Evolutionary conservation across 2,329 filamentous ascomycete species (phyloP).

Genomic region (Chaetomiaceae sp.): DNA sequence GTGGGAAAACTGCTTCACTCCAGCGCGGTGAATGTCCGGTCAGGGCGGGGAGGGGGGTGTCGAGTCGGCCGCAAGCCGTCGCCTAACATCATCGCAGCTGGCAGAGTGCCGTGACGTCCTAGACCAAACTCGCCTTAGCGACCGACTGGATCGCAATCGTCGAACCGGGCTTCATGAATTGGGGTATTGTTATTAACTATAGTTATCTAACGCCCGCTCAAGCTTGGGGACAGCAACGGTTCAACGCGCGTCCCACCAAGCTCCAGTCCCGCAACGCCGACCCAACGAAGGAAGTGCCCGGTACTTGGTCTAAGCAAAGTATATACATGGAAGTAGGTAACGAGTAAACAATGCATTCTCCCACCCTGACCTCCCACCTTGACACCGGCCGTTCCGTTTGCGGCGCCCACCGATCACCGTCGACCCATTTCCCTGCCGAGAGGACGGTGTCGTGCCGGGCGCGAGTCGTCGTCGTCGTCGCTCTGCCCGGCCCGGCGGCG

Average conservation of each 20-base stretch:
- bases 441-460: neutral
- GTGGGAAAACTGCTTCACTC: no score
- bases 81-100: no score
- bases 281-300: slow-evolving; percentile 16
- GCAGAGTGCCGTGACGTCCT: no score
- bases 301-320: slow-evolving; percentile 15
- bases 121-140: neutral
- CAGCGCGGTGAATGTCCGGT: no score
- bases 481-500: neutral
- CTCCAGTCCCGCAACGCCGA: slow-evolving; percentile 12
- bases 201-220: slow-evolving; percentile 16
- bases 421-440: neutral
- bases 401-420: neutral
- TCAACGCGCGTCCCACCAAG: slow-evolving; percentile 14
- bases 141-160: neutral
- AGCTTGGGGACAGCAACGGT: slow-evolving; percentile 2
- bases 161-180: slow-evolving; percentile 4
- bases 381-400: slow-evolving; percentile 1
- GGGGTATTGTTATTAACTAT: slow-evolving; percentile 15
- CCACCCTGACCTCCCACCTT: slow-evolving; percentile 1
- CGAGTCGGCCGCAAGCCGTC: no score
- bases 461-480: neutral
- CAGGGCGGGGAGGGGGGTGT: no score
- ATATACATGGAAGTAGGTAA: slow-evolving; percentile 9
- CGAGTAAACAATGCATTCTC: slow-evolving; percentile 16